These are phyloP conservation scores for Suhomyces emberorum DNA, from an alignment of 805 yeast genomes.

Conservation along the genomic window DNA sequence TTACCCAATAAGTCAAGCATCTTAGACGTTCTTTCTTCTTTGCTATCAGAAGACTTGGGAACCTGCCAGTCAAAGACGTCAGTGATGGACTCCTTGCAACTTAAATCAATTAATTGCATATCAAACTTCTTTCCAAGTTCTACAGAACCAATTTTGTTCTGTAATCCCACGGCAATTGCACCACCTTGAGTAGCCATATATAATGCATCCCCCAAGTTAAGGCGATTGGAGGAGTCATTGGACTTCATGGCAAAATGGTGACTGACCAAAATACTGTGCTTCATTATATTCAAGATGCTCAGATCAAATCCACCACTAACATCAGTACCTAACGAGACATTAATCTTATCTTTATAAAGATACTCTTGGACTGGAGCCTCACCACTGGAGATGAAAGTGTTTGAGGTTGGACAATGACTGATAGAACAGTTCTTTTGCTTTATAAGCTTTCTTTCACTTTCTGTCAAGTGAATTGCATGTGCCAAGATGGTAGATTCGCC, in stretches of 20 bases:
- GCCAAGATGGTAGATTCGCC: conserved; percentile 74
- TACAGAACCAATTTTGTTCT: conserved; percentile 62
- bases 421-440: conserved; percentile 60
- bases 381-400: conserved; percentile 84
- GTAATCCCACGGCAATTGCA: conserved; percentile 67
- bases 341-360: conserved; percentile 60
- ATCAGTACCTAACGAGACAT: conserved; percentile 64
- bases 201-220: conserved; percentile 67
- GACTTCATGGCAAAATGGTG: conserved; percentile 36
- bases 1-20: conserved; percentile 65
- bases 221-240: conserved; percentile 37
- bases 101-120: conserved; percentile 70
- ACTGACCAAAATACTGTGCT: conserved; percentile 34
- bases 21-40: conserved; percentile 11
- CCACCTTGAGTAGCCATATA: conserved; percentile 89
- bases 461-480: conserved; percentile 77
- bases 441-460: conserved; percentile 60
- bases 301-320: conserved; percentile 42
- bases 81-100: conserved; percentile 50
- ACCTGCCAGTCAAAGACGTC: conserved; percentile 76
- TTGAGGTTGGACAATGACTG: conserved; percentile 91
- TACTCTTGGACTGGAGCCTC: conserved; percentile 73
- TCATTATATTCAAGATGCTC: conserved; percentile 34
- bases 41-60: conserved; percentile 27
- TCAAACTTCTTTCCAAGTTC: conserved; percentile 79